Base-by-base conservation (phyloP, 1,284 basidiomycete species). In the Porodaedalea pini region DNA sequence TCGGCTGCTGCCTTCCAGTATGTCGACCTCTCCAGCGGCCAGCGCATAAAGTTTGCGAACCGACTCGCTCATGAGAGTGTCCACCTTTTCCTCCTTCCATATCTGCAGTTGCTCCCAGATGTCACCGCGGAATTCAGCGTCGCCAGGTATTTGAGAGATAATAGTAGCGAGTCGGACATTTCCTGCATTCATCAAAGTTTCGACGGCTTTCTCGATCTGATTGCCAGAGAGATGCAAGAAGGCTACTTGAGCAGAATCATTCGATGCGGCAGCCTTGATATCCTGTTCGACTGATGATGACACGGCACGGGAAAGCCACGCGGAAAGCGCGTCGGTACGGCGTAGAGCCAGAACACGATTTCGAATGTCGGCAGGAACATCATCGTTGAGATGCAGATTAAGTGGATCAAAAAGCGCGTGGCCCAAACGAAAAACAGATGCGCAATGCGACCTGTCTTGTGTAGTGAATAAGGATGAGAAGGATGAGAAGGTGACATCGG, bases 361-460 rank as follows among this genome's bases (percentile, higher is more conserved):
- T 19, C 79, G 75, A 32, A 88, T 75, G 54, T 87, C 82, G 0
- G 78, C 74, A 0, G 84, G 76, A 29, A 82, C 78, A 1, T 78
- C 74, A n/a, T 71, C 71, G 7, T 74, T 73, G 0, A 89, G 70
- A 7, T 81, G 81, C n/a, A 92, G 75, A 41, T 84, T 77, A 32
- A 96, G 77, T 29, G 83, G 79, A 71, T 99, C 97, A 67, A 98
- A 99, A 0, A 99, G 78, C 0, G 93, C 92, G n/a, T 83, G 81
- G 4, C 93, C 94, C 0, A 99, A 82, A 23, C 89, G 85, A 78
- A 95, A 98, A 25, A 98, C 70, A 11, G 80, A 82, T 0, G 93
- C 88, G 66, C 92, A 88, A 63, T 85, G 83, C 0, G 89, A 85
- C 15, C 79, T 78, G 66, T 96, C 90, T 40, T 83, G 83, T 21